Base-by-base conservation (phyloP, 805 yeast species). In the Barnettozyma botsteinii region DNA sequence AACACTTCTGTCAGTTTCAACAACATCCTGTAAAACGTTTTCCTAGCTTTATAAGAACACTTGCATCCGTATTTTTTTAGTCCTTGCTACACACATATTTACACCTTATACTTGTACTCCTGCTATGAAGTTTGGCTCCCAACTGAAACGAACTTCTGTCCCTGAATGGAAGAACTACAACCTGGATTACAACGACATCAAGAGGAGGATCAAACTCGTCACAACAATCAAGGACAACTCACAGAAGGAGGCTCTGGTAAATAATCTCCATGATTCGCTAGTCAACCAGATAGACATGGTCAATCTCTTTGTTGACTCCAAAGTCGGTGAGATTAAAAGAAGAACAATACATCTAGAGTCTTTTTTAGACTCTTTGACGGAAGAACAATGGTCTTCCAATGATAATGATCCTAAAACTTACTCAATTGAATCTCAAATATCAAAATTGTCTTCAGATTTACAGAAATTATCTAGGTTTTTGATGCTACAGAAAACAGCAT, bases 81-180 rank as follows among this genome's bases (percentile, higher is more conserved):
- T n/a, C n/a, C n/a, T n/a, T n/a, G n/a, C n/a, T n/a, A n/a, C n/a
- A n/a, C n/a, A n/a, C n/a, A n/a, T n/a, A n/a, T n/a, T n/a, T n/a
- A n/a, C n/a, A n/a, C n/a, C n/a, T n/a, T n/a, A n/a, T n/a, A n/a
- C n/a, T n/a, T n/a, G n/a, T n/a, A n/a, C n/a, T n/a, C n/a, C n/a
- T 8, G 19, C 7, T n/a, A 89, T 89, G 98, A 91, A 87, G 63
- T 89, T 88, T 60, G 96, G 96, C 37, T 69, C 76, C 31, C 88
- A 83, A 53, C 70, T 89, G 18, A 67, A 73, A 38, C 78, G 75
- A 48, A 71, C 86, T 50, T 83, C 95, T 11, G 83, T 87, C 19
- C 87, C 89, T 2, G 93, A 85, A 64, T 89, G 98, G 97, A 74
- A 75, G 52, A 74, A 76, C 46, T 81, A 85, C 61, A 87, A 89